A percentile compares a stretch with the other conserved stretches of the same genome.
These are phyloP conservation scores for Parasarocladium wereldwijsianum DNA, from an alignment of 2,329 filamentous ascomycete species.

Conservation along the genomic window DNA sequence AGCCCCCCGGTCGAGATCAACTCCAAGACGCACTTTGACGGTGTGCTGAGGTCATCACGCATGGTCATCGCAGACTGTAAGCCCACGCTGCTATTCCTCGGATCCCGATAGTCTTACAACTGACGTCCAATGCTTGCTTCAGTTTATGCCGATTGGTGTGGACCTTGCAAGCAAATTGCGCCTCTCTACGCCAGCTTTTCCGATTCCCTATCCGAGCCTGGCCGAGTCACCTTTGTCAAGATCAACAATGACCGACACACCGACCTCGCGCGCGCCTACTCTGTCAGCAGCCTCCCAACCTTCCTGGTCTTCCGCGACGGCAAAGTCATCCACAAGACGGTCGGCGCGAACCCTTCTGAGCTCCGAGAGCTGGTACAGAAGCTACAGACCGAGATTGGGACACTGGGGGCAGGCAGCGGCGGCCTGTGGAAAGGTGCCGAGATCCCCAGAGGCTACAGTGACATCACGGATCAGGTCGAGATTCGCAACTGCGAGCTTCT, in stretches of 20 bases:
- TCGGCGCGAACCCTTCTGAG: constrained; percentile 57
- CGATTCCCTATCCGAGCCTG: constrained; percentile 51
- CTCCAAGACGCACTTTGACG: constrained; percentile 48
- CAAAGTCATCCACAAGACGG: constrained; percentile 50
- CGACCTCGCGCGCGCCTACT: constrained; percentile 59
- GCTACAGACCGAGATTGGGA: constrained; percentile 50
- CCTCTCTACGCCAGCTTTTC: constrained; percentile 72
- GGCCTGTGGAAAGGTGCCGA: constrained; percentile 57
- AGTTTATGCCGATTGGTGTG: constrained; percentile 87
- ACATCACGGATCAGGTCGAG: constrained; percentile 75
- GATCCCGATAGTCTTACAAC: constrained; percentile 8
- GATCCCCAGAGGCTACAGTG: constrained; percentile 65
- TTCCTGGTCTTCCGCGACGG: constrained; percentile 77
- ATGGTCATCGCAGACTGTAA: constrained; percentile 84
- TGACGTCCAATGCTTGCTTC: constrained; percentile 6
- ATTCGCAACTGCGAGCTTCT: constrained; percentile 68
- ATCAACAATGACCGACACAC: constrained; percentile 69
- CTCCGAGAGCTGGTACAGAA: constrained; percentile 59
- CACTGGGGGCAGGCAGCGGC: constrained; percentile 27
- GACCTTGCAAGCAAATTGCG: constrained; percentile 69
- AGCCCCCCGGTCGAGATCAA: constrained; percentile 16
- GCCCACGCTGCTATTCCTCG: constrained; percentile 19
- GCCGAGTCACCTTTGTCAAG: constrained; percentile 70
- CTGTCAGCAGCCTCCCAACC: constrained; percentile 68
- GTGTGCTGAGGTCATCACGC: constrained; percentile 53